phyloP scores from a whole-genome alignment of 129 eudicot species.

The Chrysanthemum seticuspe region DNA sequence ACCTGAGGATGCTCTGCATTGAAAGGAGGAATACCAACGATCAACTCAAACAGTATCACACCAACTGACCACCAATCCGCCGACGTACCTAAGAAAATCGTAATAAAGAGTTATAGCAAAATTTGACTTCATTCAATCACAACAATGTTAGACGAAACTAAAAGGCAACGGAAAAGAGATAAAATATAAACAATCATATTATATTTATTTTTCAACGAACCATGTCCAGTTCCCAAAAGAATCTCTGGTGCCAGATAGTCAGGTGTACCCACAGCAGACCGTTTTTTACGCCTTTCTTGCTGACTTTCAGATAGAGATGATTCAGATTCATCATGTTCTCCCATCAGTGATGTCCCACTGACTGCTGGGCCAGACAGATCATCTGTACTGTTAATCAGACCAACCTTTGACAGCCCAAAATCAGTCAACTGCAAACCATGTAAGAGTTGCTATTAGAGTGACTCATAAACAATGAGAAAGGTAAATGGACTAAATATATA shows the following conservation, averaged over 20 bases:
- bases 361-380: constrained; percentile 98
- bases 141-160: background rate
- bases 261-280: constrained; percentile 99
- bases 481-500: constrained; percentile 1
- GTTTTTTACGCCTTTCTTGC: constrained; percentile 85
- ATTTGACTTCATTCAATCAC: constrained; percentile 3
- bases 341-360: constrained; percentile 81
- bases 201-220: constrained; percentile 39
- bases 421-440: constrained; percentile 79
- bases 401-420: constrained; percentile 98
- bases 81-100: constrained; percentile 53
- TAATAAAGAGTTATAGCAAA: background rate
- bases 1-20: constrained; percentile 99
- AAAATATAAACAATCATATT: background rate
- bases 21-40: constrained; percentile 98
- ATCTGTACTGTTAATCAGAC: constrained; percentile 96
- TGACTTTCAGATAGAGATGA: constrained; percentile 69
- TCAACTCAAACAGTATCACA: constrained; percentile 86
- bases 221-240: constrained; percentile 99
- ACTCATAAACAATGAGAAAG: background rate
- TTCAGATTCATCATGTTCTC: constrained; percentile 69
- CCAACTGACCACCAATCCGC: constrained; percentile 99
- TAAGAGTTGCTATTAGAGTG: background rate
- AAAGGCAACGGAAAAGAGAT: too few relatives aligned
- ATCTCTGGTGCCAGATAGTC: constrained; percentile 99